A percentile compares a stretch with the other conserved stretches of the same genome.
phyloP scores from a whole-genome alignment of 495 filamentous ascomycete genomes.

The Geoglossum glabrum region DNA sequence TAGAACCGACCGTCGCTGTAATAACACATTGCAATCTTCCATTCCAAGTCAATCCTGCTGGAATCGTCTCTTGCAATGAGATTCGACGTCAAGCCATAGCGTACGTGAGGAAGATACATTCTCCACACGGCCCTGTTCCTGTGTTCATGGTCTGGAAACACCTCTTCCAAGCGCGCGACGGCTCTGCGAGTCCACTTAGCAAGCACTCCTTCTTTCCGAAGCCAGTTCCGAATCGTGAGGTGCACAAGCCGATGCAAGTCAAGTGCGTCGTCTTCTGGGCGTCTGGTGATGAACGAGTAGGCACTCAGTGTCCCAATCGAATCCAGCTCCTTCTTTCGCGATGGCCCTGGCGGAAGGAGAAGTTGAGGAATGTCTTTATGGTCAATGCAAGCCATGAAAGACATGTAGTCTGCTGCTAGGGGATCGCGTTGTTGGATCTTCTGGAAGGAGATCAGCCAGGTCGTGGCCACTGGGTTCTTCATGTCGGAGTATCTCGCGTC shows the following conservation, averaged over 20 bases:
- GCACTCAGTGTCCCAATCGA: not conserved
- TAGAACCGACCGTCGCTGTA: not conserved
- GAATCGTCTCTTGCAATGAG: too few relatives aligned
- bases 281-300: not conserved
- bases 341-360: not conserved
- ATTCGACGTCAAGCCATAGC: not conserved
- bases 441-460: slow-evolving; percentile 18
- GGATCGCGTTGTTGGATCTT: not conserved
- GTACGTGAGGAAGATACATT: not conserved
- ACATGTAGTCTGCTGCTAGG: not conserved
- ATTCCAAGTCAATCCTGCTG: not conserved
- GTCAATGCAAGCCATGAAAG: not conserved
- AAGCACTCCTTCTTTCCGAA: slow-evolving; percentile 3
- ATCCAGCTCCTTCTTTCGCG: not conserved
- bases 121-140: not conserved
- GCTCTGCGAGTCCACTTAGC: not conserved
- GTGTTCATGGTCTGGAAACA: not conserved
- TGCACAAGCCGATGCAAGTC: slow-evolving; percentile 6
- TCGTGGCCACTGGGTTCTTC: slow-evolving; percentile 32
- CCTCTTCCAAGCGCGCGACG: not conserved
- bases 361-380: not conserved
- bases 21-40: not conserved
- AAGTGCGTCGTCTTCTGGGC: not conserved
- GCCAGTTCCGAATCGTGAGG: slow-evolving; percentile 4
- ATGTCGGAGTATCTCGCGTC: slow-evolving; percentile 20